Evolutionary conservation across 2,329 filamentous ascomycete species (phyloP), one percentile per base, ranked within the genome.

Genomic region (Verticillium tricorpus): DNA sequence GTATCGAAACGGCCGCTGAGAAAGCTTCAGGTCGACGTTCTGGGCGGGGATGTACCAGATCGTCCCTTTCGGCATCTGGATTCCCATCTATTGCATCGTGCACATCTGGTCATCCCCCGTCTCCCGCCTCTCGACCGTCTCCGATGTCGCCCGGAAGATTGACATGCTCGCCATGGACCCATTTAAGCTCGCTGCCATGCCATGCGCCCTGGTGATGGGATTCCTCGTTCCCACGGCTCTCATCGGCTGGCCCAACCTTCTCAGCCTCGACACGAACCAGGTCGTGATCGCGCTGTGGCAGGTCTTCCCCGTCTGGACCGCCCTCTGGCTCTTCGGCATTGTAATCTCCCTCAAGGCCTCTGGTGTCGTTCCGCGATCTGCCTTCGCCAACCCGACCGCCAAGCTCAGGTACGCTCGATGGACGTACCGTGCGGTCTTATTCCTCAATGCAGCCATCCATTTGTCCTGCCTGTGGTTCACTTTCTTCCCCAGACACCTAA

Each of bases 11-110:
- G 9, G 14, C 3, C 8, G 34, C 58, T n/a, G 14, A 50, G 1
- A 1, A 8, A 54, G 9, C 3, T 12, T 9, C 17, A 70, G 69
- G 37, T 60, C 68, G 0, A 60, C 64, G 0, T 31, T 66, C 2
- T 70, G 69, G 69, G 69, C 68, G 1, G 19, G 64, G 31, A 50
- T 66, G 6, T 68, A 66, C 61, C 69, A 70, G 58, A 61, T 62
- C 35, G 59, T 69, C 3, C 68, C 69, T 34, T 58, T 65, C 37
- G 69, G 68, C 56, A 58, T 67, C 28, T 65, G 63, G 2, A 54
- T 69, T 3, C 68, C 69, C 2, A 25, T 68, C 17, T 71, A 68
- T 59, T 68, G 64, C 56, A 62, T 66, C 31, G 35, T 65, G 25
- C 66, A 65, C 34, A 50, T 69, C 31, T 68, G 63, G 65, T 65